A percentile compares a stretch with the other conserved stretches of the same genome.
Conservation (phyloP, 2,329 filamentous ascomycete genomes). For the Penicillium sp. region DNA sequence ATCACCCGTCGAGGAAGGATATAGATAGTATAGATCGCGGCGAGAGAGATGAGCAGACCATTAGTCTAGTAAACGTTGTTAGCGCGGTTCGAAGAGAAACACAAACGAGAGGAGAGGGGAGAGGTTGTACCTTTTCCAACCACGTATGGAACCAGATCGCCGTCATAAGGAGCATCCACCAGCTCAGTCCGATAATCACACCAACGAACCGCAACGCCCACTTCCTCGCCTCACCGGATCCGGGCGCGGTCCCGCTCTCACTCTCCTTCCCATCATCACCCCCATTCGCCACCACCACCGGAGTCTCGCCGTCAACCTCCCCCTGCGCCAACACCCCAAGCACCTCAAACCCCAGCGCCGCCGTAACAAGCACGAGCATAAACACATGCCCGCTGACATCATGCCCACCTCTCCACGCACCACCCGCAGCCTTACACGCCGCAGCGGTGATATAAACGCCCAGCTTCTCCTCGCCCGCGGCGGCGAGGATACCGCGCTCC, state of each 20-base stretch:
- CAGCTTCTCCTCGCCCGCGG: constrained; percentile 36
- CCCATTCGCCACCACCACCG: constrained; percentile 47
- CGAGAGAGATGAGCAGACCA: constrained; percentile 54
- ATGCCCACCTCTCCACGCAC: constrained; percentile 88
- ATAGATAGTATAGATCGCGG: constrained; percentile 56
- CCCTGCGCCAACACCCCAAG: constrained; percentile 60
- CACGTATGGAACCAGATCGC: constrained; percentile 98
- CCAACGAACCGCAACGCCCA: constrained; percentile 56
- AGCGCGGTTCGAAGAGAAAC: constrained; percentile 12
- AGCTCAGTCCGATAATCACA: constrained; percentile 70
- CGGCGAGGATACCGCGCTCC: constrained; percentile 8
- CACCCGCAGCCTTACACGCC: constrained; percentile 82
- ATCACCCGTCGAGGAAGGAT: constrained; percentile 54
- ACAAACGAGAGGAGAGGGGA: constrained; percentile 30
- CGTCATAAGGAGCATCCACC: constrained; percentile 99
- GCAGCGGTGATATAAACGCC: constrained; percentile 67
- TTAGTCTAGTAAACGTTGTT: constrained; percentile 46
- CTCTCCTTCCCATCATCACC: background rate
- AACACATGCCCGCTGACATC: constrained; percentile 97
- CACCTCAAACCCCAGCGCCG: constrained; percentile 81
- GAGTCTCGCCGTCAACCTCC: constrained; percentile 47
- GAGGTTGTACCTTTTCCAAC: constrained; percentile 82
- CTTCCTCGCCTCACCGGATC: constrained; percentile 57
- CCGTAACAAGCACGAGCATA: constrained; percentile 81
- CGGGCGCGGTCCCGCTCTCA: background rate